Conservation (phyloP, 2,329 filamentous ascomycete genomes). For the Fusarium zealandicum region DNA sequence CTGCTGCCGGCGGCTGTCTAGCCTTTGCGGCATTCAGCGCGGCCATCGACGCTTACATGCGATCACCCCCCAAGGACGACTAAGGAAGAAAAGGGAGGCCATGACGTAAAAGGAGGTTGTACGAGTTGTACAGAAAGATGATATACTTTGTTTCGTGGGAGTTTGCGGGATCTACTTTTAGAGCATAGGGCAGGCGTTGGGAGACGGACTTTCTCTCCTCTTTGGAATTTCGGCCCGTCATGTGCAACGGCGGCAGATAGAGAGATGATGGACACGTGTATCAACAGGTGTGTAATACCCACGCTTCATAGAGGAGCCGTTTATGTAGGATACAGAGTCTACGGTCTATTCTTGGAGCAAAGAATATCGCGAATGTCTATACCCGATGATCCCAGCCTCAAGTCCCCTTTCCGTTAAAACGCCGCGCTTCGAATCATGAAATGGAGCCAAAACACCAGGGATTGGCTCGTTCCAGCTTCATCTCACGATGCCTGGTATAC, state of each 20-base stretch:
- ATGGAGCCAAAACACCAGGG: not conserved
- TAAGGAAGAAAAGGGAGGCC: conserved; percentile 38
- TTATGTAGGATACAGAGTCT: conserved; percentile 22
- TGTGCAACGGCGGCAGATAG: conserved; percentile 4
- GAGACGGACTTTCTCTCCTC: conserved; percentile 39
- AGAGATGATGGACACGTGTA: conserved; percentile 31
- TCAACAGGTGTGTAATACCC: conserved; percentile 33
- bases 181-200: conserved; percentile 47
- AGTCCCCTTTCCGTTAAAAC: conserved; percentile 17
- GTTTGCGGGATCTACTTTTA: conserved; percentile 41
- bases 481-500: conserved; percentile 56
- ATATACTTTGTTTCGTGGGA: conserved; percentile 36
- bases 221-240: conserved; percentile 35
- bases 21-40: conserved; percentile 94
- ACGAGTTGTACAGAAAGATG: conserved; percentile 27
- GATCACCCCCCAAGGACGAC: conserved; percentile 75
- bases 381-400: conserved; percentile 2
- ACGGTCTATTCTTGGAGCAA: conserved; percentile 16
- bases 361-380: conserved; percentile 3
- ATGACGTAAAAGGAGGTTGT: conserved; percentile 20
- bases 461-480: not conserved
- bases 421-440: conserved; percentile 34
- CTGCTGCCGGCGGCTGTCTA: conserved; percentile 83
- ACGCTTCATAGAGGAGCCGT: conserved; percentile 25
- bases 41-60: conserved; percentile 92